phyloP scores from a whole-genome alignment of 345 rosid genomes.

The Syzygium jambos region DNA sequence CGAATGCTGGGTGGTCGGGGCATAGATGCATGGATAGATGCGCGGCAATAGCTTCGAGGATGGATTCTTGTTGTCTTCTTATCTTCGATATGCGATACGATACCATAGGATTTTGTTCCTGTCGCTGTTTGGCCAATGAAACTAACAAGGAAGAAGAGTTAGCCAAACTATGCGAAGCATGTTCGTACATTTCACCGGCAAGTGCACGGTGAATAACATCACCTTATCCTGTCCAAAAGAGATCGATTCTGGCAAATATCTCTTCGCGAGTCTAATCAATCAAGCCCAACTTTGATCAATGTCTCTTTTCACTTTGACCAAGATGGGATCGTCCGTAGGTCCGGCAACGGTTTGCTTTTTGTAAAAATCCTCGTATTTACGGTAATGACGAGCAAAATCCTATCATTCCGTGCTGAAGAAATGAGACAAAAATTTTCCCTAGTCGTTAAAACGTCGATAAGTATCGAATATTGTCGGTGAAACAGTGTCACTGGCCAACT shows the following conservation, averaged over 20 bases:
- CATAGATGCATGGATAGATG: background rate
- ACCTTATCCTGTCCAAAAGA: background rate
- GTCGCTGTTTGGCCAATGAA: background rate
- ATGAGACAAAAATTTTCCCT: background rate
- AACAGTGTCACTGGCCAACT: background rate
- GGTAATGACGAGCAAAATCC: background rate
- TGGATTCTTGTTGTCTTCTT: background rate
- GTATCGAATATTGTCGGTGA: background rate
- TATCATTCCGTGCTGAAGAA: background rate
- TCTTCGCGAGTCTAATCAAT: background rate
- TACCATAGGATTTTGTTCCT: background rate
- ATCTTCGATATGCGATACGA: background rate
- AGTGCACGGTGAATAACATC: background rate
- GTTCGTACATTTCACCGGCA: background rate
- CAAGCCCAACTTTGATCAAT: background rate
- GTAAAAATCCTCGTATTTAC: background rate
- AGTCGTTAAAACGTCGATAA: background rate
- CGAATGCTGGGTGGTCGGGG: background rate
- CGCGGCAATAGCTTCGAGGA: background rate
- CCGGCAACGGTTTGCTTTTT: background rate
- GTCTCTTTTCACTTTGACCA: background rate
- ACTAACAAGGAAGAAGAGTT: background rate
- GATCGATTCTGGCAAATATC: background rate
- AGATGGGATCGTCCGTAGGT: background rate
- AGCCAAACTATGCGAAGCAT: background rate